Evolutionary conservation across 2,329 filamentous ascomycete species (phyloP).

Genomic region (Calonectria fujianensis): DNA sequence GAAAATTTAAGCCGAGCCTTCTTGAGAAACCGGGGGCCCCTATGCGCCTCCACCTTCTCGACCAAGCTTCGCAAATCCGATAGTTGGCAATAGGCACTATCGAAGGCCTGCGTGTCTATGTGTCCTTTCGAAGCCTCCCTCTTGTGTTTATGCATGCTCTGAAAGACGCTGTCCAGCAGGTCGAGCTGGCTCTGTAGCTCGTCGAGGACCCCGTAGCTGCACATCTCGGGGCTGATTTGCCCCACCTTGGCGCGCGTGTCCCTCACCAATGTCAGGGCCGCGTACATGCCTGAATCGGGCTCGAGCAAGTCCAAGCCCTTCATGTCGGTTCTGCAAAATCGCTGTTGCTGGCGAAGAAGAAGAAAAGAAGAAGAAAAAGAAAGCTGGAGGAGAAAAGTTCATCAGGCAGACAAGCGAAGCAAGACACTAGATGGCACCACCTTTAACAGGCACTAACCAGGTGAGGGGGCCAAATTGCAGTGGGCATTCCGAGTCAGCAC

Average conservation of each 20-base stretch:
- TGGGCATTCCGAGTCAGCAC: background rate
- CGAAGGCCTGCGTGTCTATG: background rate
- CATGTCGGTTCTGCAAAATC: background rate
- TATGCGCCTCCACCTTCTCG: background rate
- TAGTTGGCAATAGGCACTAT: background rate
- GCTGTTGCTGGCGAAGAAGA: background rate
- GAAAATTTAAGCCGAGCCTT: slow-evolving; percentile 3
- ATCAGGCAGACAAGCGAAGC: background rate
- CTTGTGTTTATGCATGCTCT: slow-evolving; percentile 1
- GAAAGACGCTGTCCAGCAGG: slow-evolving; percentile 16
- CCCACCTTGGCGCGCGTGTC: slow-evolving; percentile 11
- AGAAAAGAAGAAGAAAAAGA: background rate
- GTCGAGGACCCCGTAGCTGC: background rate
- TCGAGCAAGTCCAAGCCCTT: background rate
- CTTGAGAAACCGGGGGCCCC: slow-evolving; percentile 2
- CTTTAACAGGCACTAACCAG: background rate
- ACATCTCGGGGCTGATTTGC: slow-evolving; percentile 11
- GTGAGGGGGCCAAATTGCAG: slow-evolving; percentile 2
- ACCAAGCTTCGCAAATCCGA: slow-evolving; percentile 10
- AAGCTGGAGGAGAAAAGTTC: background rate
- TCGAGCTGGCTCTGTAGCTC: slow-evolving; percentile 21
- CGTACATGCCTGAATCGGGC: background rate
- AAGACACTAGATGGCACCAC: background rate
- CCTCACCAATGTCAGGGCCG: slow-evolving; percentile 9
- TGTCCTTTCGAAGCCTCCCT: background rate